These are phyloP conservation scores for Trichosporon ovoides DNA, from an alignment of 1,284 basidiomycete species.

Conservation along the genomic window DNA sequence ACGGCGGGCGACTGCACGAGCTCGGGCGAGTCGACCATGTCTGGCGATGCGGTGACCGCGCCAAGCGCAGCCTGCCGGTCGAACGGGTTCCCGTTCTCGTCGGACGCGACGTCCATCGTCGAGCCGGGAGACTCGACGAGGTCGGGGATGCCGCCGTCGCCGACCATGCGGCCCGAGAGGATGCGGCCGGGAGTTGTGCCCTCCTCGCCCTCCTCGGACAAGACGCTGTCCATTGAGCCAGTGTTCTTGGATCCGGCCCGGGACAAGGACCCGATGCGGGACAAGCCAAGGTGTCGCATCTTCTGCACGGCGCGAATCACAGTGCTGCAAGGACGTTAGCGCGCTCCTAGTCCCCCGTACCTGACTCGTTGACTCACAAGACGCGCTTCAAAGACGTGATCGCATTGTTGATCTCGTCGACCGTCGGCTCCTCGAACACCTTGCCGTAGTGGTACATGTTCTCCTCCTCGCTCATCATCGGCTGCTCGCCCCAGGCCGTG, in stretches of 20 bases:
- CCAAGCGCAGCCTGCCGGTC: constrained; percentile 3
- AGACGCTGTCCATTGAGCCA: constrained; percentile 40
- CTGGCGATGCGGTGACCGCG: constrained; percentile 1
- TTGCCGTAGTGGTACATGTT: constrained; percentile 48
- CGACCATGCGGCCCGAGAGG: background rate
- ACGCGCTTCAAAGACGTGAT: constrained; percentile 40
- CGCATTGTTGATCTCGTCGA: constrained; percentile 47
- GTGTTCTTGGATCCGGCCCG: constrained; percentile 17
- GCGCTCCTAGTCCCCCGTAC: background rate
- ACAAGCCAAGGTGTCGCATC: constrained; percentile 16
- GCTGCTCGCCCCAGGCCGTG: constrained; percentile 39
- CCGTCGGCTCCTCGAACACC: constrained; percentile 48
- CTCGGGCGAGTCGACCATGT: constrained; percentile 1
- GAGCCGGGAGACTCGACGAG: constrained; percentile 11
- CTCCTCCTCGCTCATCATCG: constrained; percentile 43
- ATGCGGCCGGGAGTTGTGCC: background rate
- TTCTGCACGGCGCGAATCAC: constrained; percentile 48
- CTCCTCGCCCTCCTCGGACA: constrained; percentile 15
- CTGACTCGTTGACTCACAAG: constrained; percentile 34
- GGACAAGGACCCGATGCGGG: constrained; percentile 20
- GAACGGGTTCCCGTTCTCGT: background rate
- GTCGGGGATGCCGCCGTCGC: constrained; percentile 2
- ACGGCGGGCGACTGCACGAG: constrained; percentile 8
- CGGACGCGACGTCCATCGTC: background rate
- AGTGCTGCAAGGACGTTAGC: constrained; percentile 26